Evolutionary conservation across 352 stramenopile species (phyloP), one percentile per base, ranked within the genome.

Genomic region (Bremia lactucae): DNA sequence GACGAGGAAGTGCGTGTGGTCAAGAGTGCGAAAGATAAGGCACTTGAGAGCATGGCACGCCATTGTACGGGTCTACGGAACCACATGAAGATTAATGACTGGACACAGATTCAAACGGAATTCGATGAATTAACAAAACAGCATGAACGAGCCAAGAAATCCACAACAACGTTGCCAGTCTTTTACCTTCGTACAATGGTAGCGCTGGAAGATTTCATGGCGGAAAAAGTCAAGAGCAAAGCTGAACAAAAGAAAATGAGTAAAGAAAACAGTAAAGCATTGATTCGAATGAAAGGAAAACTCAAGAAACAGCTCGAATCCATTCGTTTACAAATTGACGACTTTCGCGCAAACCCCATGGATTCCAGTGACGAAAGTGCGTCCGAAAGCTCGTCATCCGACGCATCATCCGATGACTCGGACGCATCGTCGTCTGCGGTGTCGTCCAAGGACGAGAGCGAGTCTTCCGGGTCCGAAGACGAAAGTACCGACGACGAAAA

Each of bases 251-350:
- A 98, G 72, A 98, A 97, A 64, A 91, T 98, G 63, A 97, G 73
- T 77, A 94, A 95, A 44, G 86, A 94, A 46, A 96, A 98, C 68
- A 94, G 74, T 45, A 94, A 96, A 58, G 88, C 91, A 31, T 75
- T 98, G 8, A 98, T 98, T 60, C 76, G 92, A 13, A 98, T 98
- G 92, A 98, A 98, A 78, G 80, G 97, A 38, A 96, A 90, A 59
- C 57, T 98, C 34, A 96, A 96, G 59, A 98, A 98, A 71, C 85
- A 97, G 64, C 87, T 96, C 45, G 96, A 98, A 49, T 56, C 71
- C n/a, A 94, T 96, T 51, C 63, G 73, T 38, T 62, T 62, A 24
- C 72, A 95, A 36, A 82, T 97, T 46, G 70, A 94, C 42, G 77
- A 87, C 49, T 97, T 96, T 72, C 72, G 86, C 13, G 74, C 81